Conservation (phyloP, 2,329 filamentous ascomycete genomes). For the Colletotrichum melonis region DNA sequence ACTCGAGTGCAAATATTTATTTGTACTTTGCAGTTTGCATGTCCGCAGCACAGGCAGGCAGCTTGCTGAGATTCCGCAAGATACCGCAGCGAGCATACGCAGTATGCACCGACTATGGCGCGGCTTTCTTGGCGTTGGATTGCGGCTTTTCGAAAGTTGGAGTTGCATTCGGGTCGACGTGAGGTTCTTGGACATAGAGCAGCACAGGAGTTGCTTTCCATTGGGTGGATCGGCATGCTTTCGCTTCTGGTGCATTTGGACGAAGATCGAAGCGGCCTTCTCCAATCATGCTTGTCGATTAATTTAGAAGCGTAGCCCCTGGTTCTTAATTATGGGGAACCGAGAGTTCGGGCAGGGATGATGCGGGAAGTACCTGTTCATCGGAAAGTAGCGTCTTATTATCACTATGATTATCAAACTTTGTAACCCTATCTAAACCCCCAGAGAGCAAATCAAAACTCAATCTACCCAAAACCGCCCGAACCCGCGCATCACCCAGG, state of each 20-base stretch:
- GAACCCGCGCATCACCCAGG: background rate
- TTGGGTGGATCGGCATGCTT: background rate
- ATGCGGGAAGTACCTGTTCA: background rate
- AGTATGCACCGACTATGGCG: background rate
- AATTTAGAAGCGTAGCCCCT: conserved; percentile 28
- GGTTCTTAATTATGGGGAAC: background rate
- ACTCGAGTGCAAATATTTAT: background rate
- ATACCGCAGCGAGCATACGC: background rate
- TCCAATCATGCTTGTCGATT: conserved; percentile 10
- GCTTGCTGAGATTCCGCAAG: background rate
- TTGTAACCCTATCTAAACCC: conserved; percentile 14
- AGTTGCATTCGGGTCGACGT: background rate
- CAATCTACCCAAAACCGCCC: conserved; percentile 14
- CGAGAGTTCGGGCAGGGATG: background rate
- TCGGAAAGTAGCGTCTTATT: background rate
- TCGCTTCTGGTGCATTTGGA: background rate
- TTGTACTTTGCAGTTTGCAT: background rate
- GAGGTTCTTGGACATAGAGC: background rate
- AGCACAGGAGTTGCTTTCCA: background rate
- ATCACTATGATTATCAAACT: background rate
- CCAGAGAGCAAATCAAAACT: background rate
- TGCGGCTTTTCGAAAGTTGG: background rate
- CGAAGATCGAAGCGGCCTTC: background rate
- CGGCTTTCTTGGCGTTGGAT: background rate
- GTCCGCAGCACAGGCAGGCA: too few species aligned